Evolutionary conservation across 1,139 yeast species (phyloP).

Genomic region (Chernovozyma aurita): DNA sequence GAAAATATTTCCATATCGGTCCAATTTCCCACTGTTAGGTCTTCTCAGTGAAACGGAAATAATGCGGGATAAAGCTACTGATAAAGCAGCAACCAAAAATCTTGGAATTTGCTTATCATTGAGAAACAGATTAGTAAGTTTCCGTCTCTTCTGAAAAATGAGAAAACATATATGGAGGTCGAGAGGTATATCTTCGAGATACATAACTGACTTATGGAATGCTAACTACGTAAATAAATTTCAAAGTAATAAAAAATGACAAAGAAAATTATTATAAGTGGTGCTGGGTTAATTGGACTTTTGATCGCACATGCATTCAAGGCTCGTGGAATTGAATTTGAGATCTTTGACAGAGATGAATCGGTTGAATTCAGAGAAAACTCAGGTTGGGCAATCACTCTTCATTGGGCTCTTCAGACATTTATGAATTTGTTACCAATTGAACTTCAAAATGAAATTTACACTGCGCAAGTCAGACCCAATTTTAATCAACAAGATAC

Average conservation of each 20-base stretch:
- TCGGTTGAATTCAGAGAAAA: constrained; percentile 16
- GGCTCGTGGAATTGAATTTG: constrained; percentile 15
- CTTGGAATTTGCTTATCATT: neutral
- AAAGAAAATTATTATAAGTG: constrained; percentile 12
- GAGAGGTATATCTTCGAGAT: too few relatives aligned
- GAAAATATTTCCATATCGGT: too few relatives aligned
- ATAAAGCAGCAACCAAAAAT: too few relatives aligned
- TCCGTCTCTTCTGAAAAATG: neutral
- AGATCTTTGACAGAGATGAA: constrained; percentile 21
- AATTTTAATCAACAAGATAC: constrained; percentile 19
- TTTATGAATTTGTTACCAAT: constrained; percentile 17
- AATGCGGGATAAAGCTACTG: too few relatives aligned
- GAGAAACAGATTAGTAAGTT: neutral
- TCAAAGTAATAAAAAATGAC: neutral
- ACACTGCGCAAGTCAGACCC: constrained; percentile 21
- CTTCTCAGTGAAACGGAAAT: too few relatives aligned
- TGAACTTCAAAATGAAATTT: constrained; percentile 13
- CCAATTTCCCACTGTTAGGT: too few relatives aligned
- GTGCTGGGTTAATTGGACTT: constrained; percentile 23
- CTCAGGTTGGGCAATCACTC: constrained; percentile 26
- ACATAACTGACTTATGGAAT: too few relatives aligned
- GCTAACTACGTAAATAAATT: too few relatives aligned
- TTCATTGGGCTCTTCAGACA: constrained; percentile 23
- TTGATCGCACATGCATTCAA: constrained; percentile 21
- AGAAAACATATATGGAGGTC: too few relatives aligned